A percentile compares a stretch with the other conserved stretches of the same genome.
These are phyloP conservation scores for Kwoniella heveanensis DNA, from an alignment of 768 basidiomycete genomes.

Conservation along the genomic window DNA sequence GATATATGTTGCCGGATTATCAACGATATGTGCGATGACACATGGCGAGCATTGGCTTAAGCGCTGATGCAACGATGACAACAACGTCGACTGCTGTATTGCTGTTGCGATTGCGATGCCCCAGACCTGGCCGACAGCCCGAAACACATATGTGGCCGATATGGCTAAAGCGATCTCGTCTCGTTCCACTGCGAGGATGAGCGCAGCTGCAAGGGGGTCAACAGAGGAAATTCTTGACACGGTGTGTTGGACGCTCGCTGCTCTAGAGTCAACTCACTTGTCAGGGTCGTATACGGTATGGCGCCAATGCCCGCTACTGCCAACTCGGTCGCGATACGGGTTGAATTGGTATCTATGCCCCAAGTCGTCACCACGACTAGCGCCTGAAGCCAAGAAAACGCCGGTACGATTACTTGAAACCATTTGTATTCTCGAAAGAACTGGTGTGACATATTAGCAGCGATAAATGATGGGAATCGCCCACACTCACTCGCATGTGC, in stretches of 20 bases:
- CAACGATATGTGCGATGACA: constrained; percentile 38
- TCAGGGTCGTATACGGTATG: constrained; percentile 30
- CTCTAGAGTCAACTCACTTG: too few relatives aligned
- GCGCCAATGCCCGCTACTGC: constrained; percentile 38
- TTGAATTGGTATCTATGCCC: constrained; percentile 27
- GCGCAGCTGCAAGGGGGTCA: constrained; percentile 22
- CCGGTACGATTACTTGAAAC: constrained; percentile 35
- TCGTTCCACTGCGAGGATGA: constrained; percentile 31
- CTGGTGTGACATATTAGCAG: too few relatives aligned
- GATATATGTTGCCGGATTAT: constrained; percentile 37
- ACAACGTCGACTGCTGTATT: constrained; percentile 48
- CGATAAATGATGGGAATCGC: too few relatives aligned
- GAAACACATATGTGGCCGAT: constrained; percentile 51
- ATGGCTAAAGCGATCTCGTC: constrained; percentile 43
- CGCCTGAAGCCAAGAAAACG: constrained; percentile 39
- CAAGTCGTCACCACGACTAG: constrained; percentile 37
- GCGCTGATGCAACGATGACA: constrained; percentile 13
- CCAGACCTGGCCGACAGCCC: constrained; percentile 51
- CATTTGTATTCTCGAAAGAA: constrained; percentile 45
- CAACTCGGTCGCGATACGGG: constrained; percentile 43
- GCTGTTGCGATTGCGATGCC: constrained; percentile 48
- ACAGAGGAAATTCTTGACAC: neutral
- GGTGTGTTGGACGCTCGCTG: too few relatives aligned
- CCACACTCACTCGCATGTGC: constrained; percentile 39
- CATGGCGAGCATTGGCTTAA: constrained; percentile 6